A percentile compares a stretch with the other conserved stretches of the same genome.
These are phyloP conservation scores for Penicillium lagena DNA, from an alignment of 495 filamentous ascomycete genomes.

Conservation along the genomic window DNA sequence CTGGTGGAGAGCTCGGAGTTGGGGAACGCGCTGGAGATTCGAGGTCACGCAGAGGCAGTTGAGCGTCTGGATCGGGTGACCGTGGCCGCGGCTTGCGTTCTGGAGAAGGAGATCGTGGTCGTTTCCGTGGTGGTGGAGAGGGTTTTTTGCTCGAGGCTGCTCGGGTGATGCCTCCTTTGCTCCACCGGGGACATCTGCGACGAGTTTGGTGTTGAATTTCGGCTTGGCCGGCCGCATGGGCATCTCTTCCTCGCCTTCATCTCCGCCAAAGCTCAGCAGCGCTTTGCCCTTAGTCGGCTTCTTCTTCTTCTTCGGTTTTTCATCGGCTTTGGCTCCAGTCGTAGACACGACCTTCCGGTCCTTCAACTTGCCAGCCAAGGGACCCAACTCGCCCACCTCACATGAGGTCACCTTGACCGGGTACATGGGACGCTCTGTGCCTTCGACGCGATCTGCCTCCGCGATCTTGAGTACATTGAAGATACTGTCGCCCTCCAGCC, in stretches of 20 bases:
- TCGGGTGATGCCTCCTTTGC: slow-evolving; percentile 15
- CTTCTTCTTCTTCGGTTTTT: slow-evolving; percentile 60
- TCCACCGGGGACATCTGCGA: slow-evolving; percentile 40
- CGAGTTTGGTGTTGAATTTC: slow-evolving; percentile 85
- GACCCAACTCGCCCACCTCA: slow-evolving; percentile 73
- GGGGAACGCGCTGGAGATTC: slow-evolving; percentile 44
- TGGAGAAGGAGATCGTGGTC: slow-evolving; percentile 13
- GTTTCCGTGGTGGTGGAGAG: slow-evolving; percentile 17
- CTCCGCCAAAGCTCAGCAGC: slow-evolving; percentile 83
- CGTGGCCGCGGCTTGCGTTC: slow-evolving; percentile 23
- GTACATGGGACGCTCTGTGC: slow-evolving; percentile 80
- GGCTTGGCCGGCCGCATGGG: slow-evolving; percentile 66
- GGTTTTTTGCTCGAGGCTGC: slow-evolving; percentile 10
- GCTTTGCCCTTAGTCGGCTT: slow-evolving; percentile 74
- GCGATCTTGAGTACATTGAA: slow-evolving; percentile 93
- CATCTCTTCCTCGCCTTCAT: slow-evolving; percentile 62
- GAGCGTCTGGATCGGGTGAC: slow-evolving; percentile 31
- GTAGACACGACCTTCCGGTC: slow-evolving; percentile 46
- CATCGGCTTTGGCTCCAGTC: slow-evolving; percentile 27
- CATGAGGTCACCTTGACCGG: slow-evolving; percentile 71
- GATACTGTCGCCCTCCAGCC: slow-evolving; percentile 88
- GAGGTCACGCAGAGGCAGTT: slow-evolving; percentile 41
- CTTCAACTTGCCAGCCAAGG: slow-evolving; percentile 84
- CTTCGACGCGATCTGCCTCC: slow-evolving; percentile 74
- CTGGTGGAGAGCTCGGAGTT: slow-evolving; percentile 35